Base-by-base conservation (phyloP, 805 yeast genomes). In the Cyberlindnera nakhonratchasimensis region DNA sequence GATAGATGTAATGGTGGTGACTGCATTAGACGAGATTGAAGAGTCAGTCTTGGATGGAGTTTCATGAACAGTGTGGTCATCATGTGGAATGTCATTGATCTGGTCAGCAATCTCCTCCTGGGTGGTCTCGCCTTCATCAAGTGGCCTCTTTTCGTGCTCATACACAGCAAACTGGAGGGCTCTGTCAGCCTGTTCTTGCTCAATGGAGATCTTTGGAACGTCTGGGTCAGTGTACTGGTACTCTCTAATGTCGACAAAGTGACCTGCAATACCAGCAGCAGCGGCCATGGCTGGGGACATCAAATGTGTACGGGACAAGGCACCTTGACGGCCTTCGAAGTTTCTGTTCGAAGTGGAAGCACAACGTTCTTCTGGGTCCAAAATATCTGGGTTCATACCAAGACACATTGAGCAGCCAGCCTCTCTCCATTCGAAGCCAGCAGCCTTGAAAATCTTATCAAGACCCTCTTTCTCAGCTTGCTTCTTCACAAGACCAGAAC, bases 201-300 rank as follows among this genome's bases (percentile, higher is more conserved):
- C 67, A 35, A 71, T 56, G 10, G 66, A 45, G 51, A 87, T 67
- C 47, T 78, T 70, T 47, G 95, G 81, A 42, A 67, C 63, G 56
- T 79, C 82, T 51, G 74, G 77, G 50, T 74, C 75, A 48, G 73
- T 69, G 66, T 78, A 84, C 46, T 79, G 70, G 64, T 76, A 86
- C 42, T 86, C 83, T 69, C 99, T 82, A 55, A 90, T 90, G 62
- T 93, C 99, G 34, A 86, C 76, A 58, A 93, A 82, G 59, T 82
- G 88, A 53, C 99, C 99, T 43, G 75, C 77, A 54, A 93, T 82
- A 57, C 90, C 96, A 16, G 99, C 98, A 17, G 98, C 97, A 24
- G 99, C 99, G 36, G 99, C 99, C 99, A 93, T 93, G 18, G 96
- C 96, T 29, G 99, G 99, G 12, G 96, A 87, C 96, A 91, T 88